Conservation (phyloP, 2,329 filamentous ascomycete genomes). For the Dactylella cylindrospora region DNA sequence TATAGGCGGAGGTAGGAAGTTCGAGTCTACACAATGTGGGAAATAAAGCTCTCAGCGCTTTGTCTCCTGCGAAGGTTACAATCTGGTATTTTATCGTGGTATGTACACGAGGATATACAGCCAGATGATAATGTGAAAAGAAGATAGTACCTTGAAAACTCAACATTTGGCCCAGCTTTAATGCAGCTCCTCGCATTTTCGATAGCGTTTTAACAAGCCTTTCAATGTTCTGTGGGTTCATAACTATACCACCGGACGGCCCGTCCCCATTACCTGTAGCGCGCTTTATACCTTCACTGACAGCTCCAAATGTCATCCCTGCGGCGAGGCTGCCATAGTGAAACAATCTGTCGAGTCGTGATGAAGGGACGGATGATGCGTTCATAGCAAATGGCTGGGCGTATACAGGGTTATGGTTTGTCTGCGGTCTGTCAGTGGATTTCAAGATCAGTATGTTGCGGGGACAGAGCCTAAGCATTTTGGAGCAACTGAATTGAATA, state of each 20-base stretch:
- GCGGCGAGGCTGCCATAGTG: slow-evolving; percentile 92
- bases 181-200: slow-evolving; percentile 92
- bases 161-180: slow-evolving; percentile 97
- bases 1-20: slow-evolving; percentile 84
- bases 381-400: slow-evolving; percentile 67
- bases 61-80: too few relatives aligned
- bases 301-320: slow-evolving; percentile 90
- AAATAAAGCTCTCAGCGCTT: too few relatives aligned
- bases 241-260: slow-evolving; percentile 71
- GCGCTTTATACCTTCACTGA: slow-evolving; percentile 80
- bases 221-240: slow-evolving; percentile 89
- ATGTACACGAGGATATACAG: slow-evolving; percentile 12
- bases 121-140: slow-evolving; percentile 2
- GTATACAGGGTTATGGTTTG: slow-evolving; percentile 48
- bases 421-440: slow-evolving; percentile 47
- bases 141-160: slow-evolving; percentile 71
- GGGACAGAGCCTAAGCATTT: background rate
- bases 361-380: slow-evolving; percentile 87
- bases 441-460: slow-evolving; percentile 51
- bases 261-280: slow-evolving; percentile 66
- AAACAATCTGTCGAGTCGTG: slow-evolving; percentile 83
- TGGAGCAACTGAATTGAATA: slow-evolving; percentile 55
- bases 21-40: slow-evolving; percentile 64
- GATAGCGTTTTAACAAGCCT: slow-evolving; percentile 88
- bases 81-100: too few relatives aligned